Evolutionary conservation across 139 green algal species (phyloP), one percentile per base, ranked within the genome.

Genomic region (Penium margaritaceum): DNA sequence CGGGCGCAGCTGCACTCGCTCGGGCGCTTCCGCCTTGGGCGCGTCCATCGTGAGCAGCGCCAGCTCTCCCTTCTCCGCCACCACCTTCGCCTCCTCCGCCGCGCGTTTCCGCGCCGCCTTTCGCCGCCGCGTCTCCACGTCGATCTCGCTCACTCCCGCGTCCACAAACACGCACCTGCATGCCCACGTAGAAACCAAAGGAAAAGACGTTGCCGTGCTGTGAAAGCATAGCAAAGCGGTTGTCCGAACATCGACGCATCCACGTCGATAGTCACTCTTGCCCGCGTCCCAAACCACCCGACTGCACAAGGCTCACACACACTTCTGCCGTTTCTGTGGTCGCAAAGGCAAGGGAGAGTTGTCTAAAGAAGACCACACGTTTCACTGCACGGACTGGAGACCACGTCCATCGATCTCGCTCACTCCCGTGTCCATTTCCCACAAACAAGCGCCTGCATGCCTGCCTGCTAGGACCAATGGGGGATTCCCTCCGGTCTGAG

Each of bases 121-220:
- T 1, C 21, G 75, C 12, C 33, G 7, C 58, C 12, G 34, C 1
- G 29, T 58, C 39, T 80, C 73, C 29, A 76, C 12, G n/a, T 80
- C 73, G 3, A 67, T 35, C 32, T 77, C 64, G 38, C 47, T 75
- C 73, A 78, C 71, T 19, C 73, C 73, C 1, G 64, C 64, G 68
- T 80, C 73, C 7, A 74, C 63, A 77, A 80, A 80, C 29, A 80
- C 37, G 39, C 71, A 76, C 51, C 68, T 76, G 68, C 21, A 57
- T 33, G 12, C 29, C n/a, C 2, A 62, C 21, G 34, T 27, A 33
- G 35, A 3, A 24, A 55, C 27, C 1, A 17, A 24, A 34, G 47
- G 47, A 60, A 21, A 60, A 55, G 3, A 55, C 5, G 5, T n/a
- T n/a, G n/a, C n/a, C n/a, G n/a, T n/a, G n/a, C n/a, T n/a, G n/a